Percentiles rank a stretch among this genome's conserved stretches.
These are phyloP conservation scores for Neonectria sp. DNA, from an alignment of 2,329 filamentous ascomycete species.

Conservation along the genomic window DNA sequence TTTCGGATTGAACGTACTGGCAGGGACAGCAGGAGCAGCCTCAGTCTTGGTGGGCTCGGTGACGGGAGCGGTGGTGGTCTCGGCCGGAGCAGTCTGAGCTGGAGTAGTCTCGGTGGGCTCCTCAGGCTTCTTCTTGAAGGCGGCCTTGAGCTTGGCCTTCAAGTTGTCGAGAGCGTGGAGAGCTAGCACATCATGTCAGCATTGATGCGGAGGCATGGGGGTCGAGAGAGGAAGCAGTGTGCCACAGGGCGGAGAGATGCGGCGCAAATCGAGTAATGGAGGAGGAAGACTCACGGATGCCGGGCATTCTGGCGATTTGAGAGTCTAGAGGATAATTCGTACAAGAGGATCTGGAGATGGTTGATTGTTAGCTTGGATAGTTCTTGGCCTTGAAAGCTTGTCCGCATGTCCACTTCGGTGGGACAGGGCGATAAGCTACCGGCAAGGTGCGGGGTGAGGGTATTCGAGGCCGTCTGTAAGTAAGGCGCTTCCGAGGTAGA, in stretches of 20 bases:
- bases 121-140: slow-evolving; percentile 65
- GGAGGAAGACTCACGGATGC: slow-evolving; percentile 63
- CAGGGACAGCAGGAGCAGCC: slow-evolving; percentile 50
- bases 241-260: not conserved
- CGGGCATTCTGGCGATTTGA: slow-evolving; percentile 61
- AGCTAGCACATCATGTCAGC: slow-evolving; percentile 54
- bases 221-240: slow-evolving; percentile 3
- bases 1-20: slow-evolving; percentile 46
- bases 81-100: slow-evolving; percentile 39
- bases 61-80: slow-evolving; percentile 43
- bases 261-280: not conserved
- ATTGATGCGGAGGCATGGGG: not conserved
- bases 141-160: slow-evolving; percentile 69
- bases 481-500: slow-evolving; percentile 10
- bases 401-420: slow-evolving; percentile 5
- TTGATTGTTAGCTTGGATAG: slow-evolving; percentile 32
- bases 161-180: slow-evolving; percentile 67
- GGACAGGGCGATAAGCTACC: slow-evolving; percentile 10
- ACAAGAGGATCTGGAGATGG: slow-evolving; percentile 20
- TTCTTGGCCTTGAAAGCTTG: not conserved
- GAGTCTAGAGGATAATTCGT: not conserved
- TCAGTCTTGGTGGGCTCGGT: slow-evolving; percentile 56
- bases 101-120: slow-evolving; percentile 46
- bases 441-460: slow-evolving; percentile 14
- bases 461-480: slow-evolving; percentile 7